Evolutionary conservation across 352 stramenopile genomes (phyloP), one percentile per base, ranked within the genome.

Genomic region (Phytophthora hybrid): DNA sequence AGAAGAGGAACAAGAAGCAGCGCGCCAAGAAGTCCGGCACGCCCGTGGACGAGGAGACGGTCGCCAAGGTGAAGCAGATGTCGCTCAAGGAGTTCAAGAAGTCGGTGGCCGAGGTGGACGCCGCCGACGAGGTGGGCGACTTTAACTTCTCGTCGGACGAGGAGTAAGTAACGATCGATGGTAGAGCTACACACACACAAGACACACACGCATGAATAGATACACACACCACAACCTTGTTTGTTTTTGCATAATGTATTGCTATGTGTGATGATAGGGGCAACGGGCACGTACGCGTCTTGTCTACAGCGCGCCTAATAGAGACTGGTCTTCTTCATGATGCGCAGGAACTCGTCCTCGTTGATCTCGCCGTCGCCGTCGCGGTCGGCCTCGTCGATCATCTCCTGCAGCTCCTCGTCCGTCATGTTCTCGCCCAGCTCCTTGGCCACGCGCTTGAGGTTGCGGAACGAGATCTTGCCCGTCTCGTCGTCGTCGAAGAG

Each of bases 401-500:
- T 99, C 76, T 99, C 97, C 69, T 98, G 88, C 47, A 99, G 83
- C 79, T 99, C 97, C 57, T 98, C 96, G 83, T 99, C 97, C 58
- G 91, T 98, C 94, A 99, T 98, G 69, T 96, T 99, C 85, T 99
- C 97, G 32, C 97, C 97, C 5, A 99, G 85, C 75, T 99, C 97
- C 71, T 98, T 98, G 6, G 97, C 97, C 46, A 99, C 97, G 49
- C 97, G 90, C 82, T 99, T 99, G 64, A 99, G 87, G 83, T 99
- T 99, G 63, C 93, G 86, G 67, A 99, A 94, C 16, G 95, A 98
- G 80, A 99, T 99, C 70, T 98, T 98, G 52, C 97, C 97, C 4
- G 97, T 99, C 78, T 98, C 87, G 70, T 99, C 95, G 78, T 99
- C 97, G 83, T 99, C 97, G 72, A 99, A 99, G 29, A 99, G 88